Evolutionary conservation across 1,284 basidiomycete genomes (phyloP), one percentile per base, ranked within the genome.

Genomic region (Xerocomus nothofagi): DNA sequence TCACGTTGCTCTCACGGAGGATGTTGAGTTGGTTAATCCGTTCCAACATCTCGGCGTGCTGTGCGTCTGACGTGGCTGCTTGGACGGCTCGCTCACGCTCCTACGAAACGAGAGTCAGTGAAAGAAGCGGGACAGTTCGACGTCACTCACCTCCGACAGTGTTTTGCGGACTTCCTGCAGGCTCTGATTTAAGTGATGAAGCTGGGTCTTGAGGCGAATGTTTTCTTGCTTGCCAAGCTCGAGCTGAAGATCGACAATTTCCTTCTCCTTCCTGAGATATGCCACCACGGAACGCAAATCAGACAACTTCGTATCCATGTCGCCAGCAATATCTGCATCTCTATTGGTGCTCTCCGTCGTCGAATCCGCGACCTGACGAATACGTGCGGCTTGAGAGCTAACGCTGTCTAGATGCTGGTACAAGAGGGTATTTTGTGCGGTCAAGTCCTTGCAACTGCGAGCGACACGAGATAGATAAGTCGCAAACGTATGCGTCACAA

Each of bases 401-500:
- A 93, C 85, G n/a, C 82, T 82, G 59, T 95, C 92, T 15, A 96
- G 80, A 61, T 94, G 91, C 51, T 87, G 79, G 62, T 93, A 91
- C 10, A 96, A 78, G 15, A 89, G 74, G 8, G 76, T 69, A 63
- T 95, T 96, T 65, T 95, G 93, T 23, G 82, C 74, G 2, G 77
- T 74, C 17, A 96, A 75, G 59, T 92, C 91, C 59, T 86, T 82
- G 63, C 77, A 84, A 23, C 91, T 91, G 54, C 8, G 20, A 40
- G 54, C 8, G 20, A 40, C 23, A 45, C 31, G 14, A 39, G n/a
- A 33, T 40, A 14, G 18, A 36, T 40, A n/a, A 47, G 23, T 32
- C 32, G 2, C 40, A 36, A 20, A 32, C 14, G 6, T 38, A 24
- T n/a, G 7, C 17, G 11, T 29, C 12, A 14, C 7, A 39, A 12